Base-by-base conservation (phyloP, 192 early-diverging fungal genomes). In the Linnemannia zychae region DNA sequence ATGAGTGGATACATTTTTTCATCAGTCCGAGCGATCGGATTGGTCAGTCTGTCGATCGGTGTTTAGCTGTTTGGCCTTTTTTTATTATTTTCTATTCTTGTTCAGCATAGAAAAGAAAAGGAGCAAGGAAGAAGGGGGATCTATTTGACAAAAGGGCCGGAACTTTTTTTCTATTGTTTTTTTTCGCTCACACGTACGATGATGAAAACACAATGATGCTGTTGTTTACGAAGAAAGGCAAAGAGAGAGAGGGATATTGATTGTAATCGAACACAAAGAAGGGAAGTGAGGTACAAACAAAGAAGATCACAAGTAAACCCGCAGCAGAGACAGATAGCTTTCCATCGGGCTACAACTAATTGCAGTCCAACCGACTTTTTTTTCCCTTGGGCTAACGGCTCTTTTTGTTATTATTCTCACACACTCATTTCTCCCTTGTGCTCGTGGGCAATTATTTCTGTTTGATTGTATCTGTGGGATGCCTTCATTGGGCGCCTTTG, bases 11-110 rank as follows among this genome's bases (percentile, higher is more conserved):
- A 31, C n/a, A 12, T 9, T n/a, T n/a, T n/a, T n/a, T n/a, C n/a
- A 15, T 63, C 28, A 28, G 28, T 44, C 40, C 40, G 24, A 72
- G 44, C 7, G 44, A 47, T 72, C 46, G 70, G 72, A 73, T 73
- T 73, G 72, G 72, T 50, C 4, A 16, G 18, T 1, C 6, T 1
- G 16, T 34, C 36, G 36, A 33, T 38, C 38, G 33, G 71, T 4
- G 48, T 49, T 78, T 78, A 9, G 77, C 77, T 78, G 76, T 78
- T 78, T 78, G 76, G 76, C 76, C 76, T 71, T 34, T 48, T n/a
- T 38, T 71, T 50, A 36, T 66, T 46, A 50, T 57, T 65, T 36
- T 52, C 48, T 36, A 47, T 72, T 72, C 33, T 72, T 72, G 71
- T 22, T 22, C 74, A 22, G 74, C n/a, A n/a, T n/a, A n/a, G 74